These are phyloP conservation scores for Immersiella caudata DNA, from an alignment of 495 filamentous ascomycete species.

Conservation along the genomic window DNA sequence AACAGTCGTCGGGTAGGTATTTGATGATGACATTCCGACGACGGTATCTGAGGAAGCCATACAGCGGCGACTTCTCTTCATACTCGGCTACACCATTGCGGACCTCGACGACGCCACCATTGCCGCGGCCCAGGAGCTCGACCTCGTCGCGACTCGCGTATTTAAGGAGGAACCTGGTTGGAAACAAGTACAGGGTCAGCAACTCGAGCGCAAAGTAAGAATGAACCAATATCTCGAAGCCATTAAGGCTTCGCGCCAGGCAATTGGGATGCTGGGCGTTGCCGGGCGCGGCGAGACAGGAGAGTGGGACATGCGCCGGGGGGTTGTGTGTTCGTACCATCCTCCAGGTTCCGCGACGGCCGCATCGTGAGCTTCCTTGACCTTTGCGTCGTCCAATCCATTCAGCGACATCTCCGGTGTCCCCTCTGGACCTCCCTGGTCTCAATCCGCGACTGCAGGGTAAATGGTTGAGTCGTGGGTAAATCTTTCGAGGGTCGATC, in stretches of 20 bases:
- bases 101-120: conserved; percentile 82
- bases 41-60: conserved; percentile 88
- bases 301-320: conserved; percentile 4
- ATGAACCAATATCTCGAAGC: neutral
- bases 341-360: conserved; percentile 83
- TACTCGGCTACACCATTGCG: conserved; percentile 76
- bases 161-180: conserved; percentile 85
- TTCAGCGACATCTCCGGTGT: conserved; percentile 83
- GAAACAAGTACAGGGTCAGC: conserved; percentile 25
- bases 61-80: conserved; percentile 82
- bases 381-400: conserved; percentile 80
- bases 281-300: neutral
- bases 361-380: conserved; percentile 82
- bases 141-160: conserved; percentile 90
- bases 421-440: conserved; percentile 17
- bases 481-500: conserved; percentile 28
- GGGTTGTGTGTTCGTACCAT: conserved; percentile 65
- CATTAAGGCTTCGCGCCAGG: conserved; percentile 9
- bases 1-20: conserved; percentile 87
- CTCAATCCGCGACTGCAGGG: conserved; percentile 26
- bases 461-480: conserved; percentile 21
- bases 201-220: conserved; percentile 4
- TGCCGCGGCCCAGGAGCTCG: conserved; percentile 74
- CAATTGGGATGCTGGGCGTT: conserved; percentile 15
- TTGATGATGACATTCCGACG: conserved; percentile 89